phyloP scores from a whole-genome alignment of 1,284 basidiomycete genomes.

The Coniferiporia weirii region DNA sequence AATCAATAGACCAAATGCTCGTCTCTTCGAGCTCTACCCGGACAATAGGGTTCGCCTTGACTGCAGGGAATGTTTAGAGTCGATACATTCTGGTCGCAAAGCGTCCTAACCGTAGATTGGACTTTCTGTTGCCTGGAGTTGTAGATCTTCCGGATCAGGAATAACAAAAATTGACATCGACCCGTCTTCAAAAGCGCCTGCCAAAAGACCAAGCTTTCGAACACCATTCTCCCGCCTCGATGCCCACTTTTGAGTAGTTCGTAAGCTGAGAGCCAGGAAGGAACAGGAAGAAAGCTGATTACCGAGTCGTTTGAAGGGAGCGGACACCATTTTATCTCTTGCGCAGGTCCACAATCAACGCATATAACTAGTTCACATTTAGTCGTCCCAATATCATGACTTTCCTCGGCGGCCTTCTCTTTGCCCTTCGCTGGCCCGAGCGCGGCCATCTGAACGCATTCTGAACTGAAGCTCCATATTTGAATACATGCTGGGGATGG shows the following conservation, averaged over 20 bases:
- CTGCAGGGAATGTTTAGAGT: constrained; percentile 31
- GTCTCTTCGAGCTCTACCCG: constrained; percentile 70
- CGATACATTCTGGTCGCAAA: constrained; percentile 10
- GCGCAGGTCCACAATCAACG: constrained; percentile 66
- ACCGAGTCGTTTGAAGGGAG: constrained; percentile 66
- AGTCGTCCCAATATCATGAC: constrained; percentile 37
- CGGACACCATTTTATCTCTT: constrained; percentile 86
- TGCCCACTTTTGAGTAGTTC: constrained; percentile 2
- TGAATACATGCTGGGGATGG: constrained; percentile 63
- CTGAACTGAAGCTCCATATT: constrained; percentile 49
- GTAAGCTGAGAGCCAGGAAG: background rate
- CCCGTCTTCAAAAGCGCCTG: constrained; percentile 81
- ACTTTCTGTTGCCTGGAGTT: constrained; percentile 23
- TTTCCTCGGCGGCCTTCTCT: constrained; percentile 22
- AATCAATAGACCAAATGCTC: constrained; percentile 72
- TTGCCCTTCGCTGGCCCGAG: constrained; percentile 14
- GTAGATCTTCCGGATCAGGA: constrained; percentile 64
- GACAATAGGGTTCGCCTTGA: constrained; percentile 59
- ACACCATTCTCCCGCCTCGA: constrained; percentile 21
- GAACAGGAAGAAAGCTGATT: constrained; percentile 24
- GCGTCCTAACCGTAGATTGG: constrained; percentile 7
- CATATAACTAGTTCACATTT: constrained; percentile 75
- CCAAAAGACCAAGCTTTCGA: constrained; percentile 78
- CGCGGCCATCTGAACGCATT: constrained; percentile 2
- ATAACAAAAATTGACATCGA: constrained; percentile 70